Percentiles rank a stretch among this genome's conserved stretches.
These are phyloP conservation scores for Nidula niveotomentosa DNA, from an alignment of 1,284 basidiomycete species.

Conservation along the genomic window DNA sequence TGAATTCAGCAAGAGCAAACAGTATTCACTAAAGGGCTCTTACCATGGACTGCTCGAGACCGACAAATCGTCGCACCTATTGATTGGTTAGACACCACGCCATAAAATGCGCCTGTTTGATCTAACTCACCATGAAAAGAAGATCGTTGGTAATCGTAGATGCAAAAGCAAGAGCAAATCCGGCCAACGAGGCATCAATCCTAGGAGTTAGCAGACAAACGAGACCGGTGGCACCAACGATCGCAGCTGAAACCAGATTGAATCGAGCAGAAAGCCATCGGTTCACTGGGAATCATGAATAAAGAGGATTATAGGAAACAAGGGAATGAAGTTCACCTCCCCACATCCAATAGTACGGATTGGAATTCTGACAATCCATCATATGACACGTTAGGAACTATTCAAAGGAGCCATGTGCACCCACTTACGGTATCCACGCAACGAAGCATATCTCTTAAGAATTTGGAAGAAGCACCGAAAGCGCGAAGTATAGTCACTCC, in stretches of 20 bases:
- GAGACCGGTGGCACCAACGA: conserved; percentile 73
- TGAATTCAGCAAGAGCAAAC: not conserved
- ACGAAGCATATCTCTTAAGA: conserved; percentile 83
- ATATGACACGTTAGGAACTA: too few species aligned
- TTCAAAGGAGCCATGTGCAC: not conserved
- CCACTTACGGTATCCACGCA: conserved; percentile 75
- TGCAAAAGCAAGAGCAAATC: conserved; percentile 84
- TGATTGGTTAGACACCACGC: not conserved
- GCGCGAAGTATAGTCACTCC: conserved; percentile 88
- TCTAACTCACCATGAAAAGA: conserved; percentile 41
- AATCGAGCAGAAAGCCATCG: conserved; percentile 83
- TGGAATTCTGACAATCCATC: conserved; percentile 55
- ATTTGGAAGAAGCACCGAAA: conserved; percentile 85
- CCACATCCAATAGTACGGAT: conserved; percentile 88
- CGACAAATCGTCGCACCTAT: conserved; percentile 49
- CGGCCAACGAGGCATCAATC: conserved; percentile 79
- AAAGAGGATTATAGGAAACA: too few species aligned
- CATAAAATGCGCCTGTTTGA: conserved; percentile 8
- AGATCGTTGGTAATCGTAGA: conserved; percentile 75
- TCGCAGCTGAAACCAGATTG: conserved; percentile 74
- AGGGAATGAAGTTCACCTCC: conserved; percentile 42
- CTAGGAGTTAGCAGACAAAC: conserved; percentile 68
- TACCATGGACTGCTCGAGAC: conserved; percentile 91
- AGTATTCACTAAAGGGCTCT: not conserved
- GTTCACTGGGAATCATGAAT: conserved; percentile 50